Conservation (phyloP, 805 yeast species). For the Candida mattraensis region DNA sequence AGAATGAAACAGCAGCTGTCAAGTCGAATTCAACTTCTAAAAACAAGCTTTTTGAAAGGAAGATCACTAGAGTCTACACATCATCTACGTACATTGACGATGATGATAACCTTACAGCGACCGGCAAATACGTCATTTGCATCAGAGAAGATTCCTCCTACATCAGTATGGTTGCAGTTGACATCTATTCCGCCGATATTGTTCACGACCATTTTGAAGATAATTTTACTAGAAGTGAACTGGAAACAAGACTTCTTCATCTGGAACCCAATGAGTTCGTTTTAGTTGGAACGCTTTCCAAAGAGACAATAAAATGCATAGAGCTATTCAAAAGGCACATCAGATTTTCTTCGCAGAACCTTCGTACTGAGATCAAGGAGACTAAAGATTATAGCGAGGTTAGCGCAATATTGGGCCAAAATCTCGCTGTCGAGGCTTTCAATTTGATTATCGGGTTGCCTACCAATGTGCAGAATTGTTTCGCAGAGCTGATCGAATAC, state of each 20-base stretch:
- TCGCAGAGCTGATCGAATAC: conserved; percentile 51
- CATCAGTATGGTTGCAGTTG: conserved; percentile 58
- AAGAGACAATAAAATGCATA: conserved; percentile 32
- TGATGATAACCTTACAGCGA: conserved; percentile 15
- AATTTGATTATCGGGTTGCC: conserved; percentile 19
- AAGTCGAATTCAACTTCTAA: conserved; percentile 55
- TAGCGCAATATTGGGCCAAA: conserved; percentile 7
- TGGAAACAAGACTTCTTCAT: conserved; percentile 74
- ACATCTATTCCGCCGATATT: conserved; percentile 74
- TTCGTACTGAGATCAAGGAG: conserved; percentile 12
- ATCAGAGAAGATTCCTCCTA: conserved; percentile 34
- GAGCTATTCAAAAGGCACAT: conserved; percentile 16
- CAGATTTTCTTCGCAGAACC: conserved; percentile 2
- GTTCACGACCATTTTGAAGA: conserved; percentile 72
- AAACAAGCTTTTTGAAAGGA: conserved; percentile 61
- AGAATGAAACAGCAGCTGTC: conserved; percentile 75
- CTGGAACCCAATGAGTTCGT: conserved; percentile 77
- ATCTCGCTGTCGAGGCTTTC: conserved; percentile 11
- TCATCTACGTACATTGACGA: conserved; percentile 77
- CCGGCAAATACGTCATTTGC: conserved; percentile 47
- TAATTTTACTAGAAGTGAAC: conserved; percentile 49
- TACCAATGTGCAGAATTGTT: conserved; percentile 24
- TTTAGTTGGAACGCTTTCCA: conserved; percentile 40
- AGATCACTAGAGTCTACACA: conserved; percentile 72
- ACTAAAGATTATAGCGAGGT: conserved; percentile 11